Conservation (phyloP, 2,329 filamentous ascomycete genomes). For the Phaeosphaeria sp. region DNA sequence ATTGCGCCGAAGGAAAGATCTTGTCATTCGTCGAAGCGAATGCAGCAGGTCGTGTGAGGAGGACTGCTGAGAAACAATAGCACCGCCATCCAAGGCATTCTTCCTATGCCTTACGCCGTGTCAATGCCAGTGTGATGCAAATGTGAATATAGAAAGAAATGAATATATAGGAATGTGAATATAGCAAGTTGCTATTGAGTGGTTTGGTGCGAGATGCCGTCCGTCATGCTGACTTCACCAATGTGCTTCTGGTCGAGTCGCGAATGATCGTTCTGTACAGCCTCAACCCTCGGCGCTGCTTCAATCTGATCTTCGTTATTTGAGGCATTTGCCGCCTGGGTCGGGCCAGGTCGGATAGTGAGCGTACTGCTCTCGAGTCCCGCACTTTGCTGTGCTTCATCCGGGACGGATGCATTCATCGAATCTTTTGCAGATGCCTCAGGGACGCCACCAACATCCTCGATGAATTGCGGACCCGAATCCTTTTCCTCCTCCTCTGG, state of each 20-base stretch:
- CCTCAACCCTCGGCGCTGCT: slow-evolving; percentile 31
- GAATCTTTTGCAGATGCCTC: slow-evolving; percentile 6
- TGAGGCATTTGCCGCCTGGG: slow-evolving; percentile 5
- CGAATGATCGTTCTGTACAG: slow-evolving; percentile 22
- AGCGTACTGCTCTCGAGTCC: slow-evolving; percentile 32
- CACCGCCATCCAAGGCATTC: neutral
- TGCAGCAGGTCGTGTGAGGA: neutral
- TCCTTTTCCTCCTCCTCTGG: slow-evolving; percentile 61
- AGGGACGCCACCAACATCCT: slow-evolving; percentile 34
- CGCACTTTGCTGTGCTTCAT: neutral
- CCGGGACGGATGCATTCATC: neutral
- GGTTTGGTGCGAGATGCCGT: slow-evolving; percentile 34
- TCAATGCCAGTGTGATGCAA: neutral
- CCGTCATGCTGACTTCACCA: slow-evolving; percentile 39
- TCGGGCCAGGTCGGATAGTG: slow-evolving; percentile 33
- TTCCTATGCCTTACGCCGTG: neutral
- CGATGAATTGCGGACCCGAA: slow-evolving; percentile 49
- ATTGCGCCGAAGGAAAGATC: neutral
- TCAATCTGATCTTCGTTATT: slow-evolving; percentile 36
- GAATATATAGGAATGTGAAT: neutral
- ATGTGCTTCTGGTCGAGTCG: slow-evolving; percentile 44
- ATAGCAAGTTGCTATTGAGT: slow-evolving; percentile 30
- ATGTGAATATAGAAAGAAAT: neutral
- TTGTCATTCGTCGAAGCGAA: neutral
- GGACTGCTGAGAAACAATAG: neutral